Base-by-base conservation (phyloP, 2,329 filamentous ascomycete genomes). In the Colletotrichum sublineola region DNA sequence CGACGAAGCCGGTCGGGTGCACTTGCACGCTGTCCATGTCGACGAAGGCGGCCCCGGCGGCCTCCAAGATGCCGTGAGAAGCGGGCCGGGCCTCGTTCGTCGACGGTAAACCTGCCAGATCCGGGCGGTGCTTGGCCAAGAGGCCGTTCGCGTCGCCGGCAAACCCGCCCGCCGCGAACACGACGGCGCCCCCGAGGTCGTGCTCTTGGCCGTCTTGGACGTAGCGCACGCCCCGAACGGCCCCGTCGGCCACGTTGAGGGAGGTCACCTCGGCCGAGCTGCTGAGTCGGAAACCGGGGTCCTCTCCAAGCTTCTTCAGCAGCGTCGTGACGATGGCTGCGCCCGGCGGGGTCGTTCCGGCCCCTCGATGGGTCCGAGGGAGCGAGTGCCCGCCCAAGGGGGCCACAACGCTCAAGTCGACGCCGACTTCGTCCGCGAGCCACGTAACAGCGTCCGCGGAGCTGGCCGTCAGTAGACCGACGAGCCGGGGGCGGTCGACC, bases 1-100 rank as follows among this genome's bases (percentile, higher is more conserved):
- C 89, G 7, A 92, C 82, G 76, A 92, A 92, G 0, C 89, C 89
- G 0, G 90, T 91, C 2, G 90, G 90, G 74, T 92, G 90, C 5
- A 92, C 84, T 78, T 92, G 90, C 2, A 92, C 89, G 70, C 83
- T 84, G 55, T 86, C 84, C 86, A 88, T 88, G 38, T 88, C 86
- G 52, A 87, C 80, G 15, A 87, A 77, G 42, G 79, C 79, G 6
- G 85, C 85, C 20, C 82, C 83, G 0, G 82, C 79, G 1, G 77
- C 77, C 0, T 79, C 75, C 0, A 88, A 79, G 0, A 87, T 75
- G 1, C 76, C 77, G 67, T 91, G 88, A 2, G 88, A 83, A 0
- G 87, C 89, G 0, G 89, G 86, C 0, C 86, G 80, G 1, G 87
- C 84, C 15, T 92, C 89, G 74, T 92, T 92, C 1, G 90, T 92